Evolutionary conservation across 345 rosid species (phyloP), one percentile per base, ranked within the genome.

Genomic region (Luvunga scandens): DNA sequence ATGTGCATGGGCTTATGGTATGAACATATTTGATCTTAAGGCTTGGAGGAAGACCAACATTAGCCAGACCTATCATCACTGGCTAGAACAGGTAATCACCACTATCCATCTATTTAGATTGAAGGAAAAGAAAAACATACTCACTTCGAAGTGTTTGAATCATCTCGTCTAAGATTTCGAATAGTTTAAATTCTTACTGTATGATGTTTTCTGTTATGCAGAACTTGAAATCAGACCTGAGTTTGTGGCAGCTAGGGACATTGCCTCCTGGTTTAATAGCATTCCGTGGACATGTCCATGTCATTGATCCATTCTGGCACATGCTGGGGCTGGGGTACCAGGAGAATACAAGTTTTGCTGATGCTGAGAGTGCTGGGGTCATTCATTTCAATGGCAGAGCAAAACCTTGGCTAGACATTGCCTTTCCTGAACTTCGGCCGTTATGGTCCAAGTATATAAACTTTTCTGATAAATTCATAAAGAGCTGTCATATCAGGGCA

Each of bases 1-100:
- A 79, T 96, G 99, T 62, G 99, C 99, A 22, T 96, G 99, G 99
- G 98, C 98, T 53, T 96, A 93, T 72, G 99, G 99, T 72, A 93
- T 96, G 99, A 96, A 96, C 72, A 83, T 96, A 65, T 96, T 96
- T 66, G 95, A 96, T 81, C 84, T 96, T 19, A 82, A 91, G 7
- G 98, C 93, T 79, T 96, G 99, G 99, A 92, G 98, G 81, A 92
- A 80, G 81, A 89, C 95, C 77, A 96, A 96, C 83, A 87, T 96
- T 66, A 96, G 97, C 90, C 85, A 85, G 21, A 89, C 95, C 45
- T 96, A 96, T 86, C 91, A 96, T 83, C 83, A 89, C 69, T 94
- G 98, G 99, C 88, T 96, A 73, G 89, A 96, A 66, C 84, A 95
- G 94, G 99, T 92, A 89, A 89, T 9, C 61, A 24, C 30, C 64